Percentiles rank a stretch among this genome's conserved stretches.
Evolutionary conservation across 257 asterid species (phyloP).

Genomic region (Forsythia suspensa): DNA sequence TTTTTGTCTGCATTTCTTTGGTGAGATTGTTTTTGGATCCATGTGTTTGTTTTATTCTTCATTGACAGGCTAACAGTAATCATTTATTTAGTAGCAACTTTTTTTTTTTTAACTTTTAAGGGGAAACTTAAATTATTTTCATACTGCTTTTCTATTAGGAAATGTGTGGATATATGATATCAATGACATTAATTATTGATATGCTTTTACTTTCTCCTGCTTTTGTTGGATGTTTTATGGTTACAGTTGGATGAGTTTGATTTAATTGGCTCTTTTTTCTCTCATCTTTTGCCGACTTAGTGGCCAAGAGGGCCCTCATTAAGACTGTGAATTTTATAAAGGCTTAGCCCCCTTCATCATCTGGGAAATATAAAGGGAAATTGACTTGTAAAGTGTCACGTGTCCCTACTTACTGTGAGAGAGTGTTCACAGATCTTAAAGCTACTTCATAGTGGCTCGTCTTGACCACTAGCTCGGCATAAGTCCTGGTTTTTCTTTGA

Average conservation of each 20-base stretch:
- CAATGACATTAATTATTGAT: slow-evolving; percentile 9
- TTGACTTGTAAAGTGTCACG: slow-evolving; percentile 20
- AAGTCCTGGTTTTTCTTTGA: slow-evolving; percentile 17
- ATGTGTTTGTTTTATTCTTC: not conserved
- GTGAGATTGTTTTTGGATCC: not conserved
- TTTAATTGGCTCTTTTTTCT: slow-evolving; percentile 31
- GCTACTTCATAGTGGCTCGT: slow-evolving; percentile 24
- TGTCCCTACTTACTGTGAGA: slow-evolving; percentile 25
- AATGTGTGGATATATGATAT: slow-evolving; percentile 20
- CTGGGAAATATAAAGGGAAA: slow-evolving; percentile 28
- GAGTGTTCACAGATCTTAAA: slow-evolving; percentile 28
- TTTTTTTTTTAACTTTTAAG: slow-evolving; percentile 8
- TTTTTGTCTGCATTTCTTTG: not conserved
- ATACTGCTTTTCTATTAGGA: not conserved
- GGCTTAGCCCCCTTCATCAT: slow-evolving; percentile 30
- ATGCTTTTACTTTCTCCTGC: slow-evolving; percentile 21
- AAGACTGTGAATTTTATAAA: slow-evolving; percentile 29
- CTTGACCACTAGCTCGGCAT: slow-evolving; percentile 35
- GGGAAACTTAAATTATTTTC: slow-evolving; percentile 1
- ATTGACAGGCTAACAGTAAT: not conserved
- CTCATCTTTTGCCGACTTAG: slow-evolving; percentile 29
- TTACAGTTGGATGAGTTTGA: slow-evolving; percentile 38
- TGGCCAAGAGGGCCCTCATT: slow-evolving; percentile 45
- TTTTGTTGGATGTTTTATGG: slow-evolving; percentile 26
- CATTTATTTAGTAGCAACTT: slow-evolving; percentile 8